Base-by-base conservation (phyloP, 2,329 filamentous ascomycete species). In the Aspergillus tanneri region DNA sequence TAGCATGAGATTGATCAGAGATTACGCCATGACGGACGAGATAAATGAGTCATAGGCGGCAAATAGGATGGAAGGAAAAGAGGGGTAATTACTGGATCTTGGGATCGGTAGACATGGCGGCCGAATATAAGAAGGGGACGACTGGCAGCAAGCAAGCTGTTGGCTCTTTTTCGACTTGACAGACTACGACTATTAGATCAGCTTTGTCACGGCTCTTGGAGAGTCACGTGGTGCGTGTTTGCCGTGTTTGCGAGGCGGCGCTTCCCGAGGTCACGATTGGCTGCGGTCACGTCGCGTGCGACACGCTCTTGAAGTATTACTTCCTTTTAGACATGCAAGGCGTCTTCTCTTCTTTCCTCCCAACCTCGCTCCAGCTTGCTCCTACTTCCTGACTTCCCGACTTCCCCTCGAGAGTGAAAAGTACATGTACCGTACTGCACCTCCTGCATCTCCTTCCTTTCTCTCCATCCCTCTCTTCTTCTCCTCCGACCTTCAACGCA, bases 61-160 rank as follows among this genome's bases (percentile, higher is more conserved):
- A 38, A 36, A 34, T 38, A 18, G 25, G 19, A 14, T 25, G n/a
- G 24, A 53, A 54, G 53, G 54, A 52, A 55, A 51, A 42, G 48
- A 46, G 46, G 45, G 36, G 25, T 41, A 52, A 69, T 81, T 72
- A 88, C 86, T 88, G 84, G 48, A 88, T 87, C 76, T 88, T 88
- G 38, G 81, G 72, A 70, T 86, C 83, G 39, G 64, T 60, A 61
- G 83, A 78, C 83, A 86, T 86, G 62, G 58, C 75, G 63, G 51
- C 52, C 50, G 62, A 55, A 45, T 55, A 55, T 53, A 53, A 53
- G 32, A 45, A 45, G 35, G 46, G 35, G 35, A 30, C 19, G 25
- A 27, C 30, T 19, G 11, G 30, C 12, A 21, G 42, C 11, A 27
- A 25, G 39, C 14, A n/a, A 27, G 16, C 23, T 28, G 28, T 43